Percentiles rank a stretch among this genome's conserved stretches.
Evolutionary conservation across 768 basidiomycete species (phyloP).

Genomic region (Mycena albidolilacea): DNA sequence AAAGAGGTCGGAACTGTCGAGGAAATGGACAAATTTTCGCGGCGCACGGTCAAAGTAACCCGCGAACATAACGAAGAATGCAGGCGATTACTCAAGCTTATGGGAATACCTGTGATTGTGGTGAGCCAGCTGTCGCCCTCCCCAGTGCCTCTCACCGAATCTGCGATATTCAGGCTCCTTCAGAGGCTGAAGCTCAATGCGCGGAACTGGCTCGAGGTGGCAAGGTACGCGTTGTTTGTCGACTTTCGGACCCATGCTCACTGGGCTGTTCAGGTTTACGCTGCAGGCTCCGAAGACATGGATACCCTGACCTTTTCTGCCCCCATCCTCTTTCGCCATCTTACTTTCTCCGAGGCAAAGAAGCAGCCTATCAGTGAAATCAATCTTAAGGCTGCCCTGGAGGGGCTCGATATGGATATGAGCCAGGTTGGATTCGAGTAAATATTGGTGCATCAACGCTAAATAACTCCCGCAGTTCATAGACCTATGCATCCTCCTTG

Average conservation of each 20-base stretch:
- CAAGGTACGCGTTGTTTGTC: conserved; percentile 65
- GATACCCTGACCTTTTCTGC: conserved; percentile 97
- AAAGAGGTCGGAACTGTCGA: conserved; percentile 96
- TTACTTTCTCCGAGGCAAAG: conserved; percentile 98
- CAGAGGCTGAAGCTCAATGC: conserved; percentile 99
- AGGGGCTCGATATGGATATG: conserved; percentile 95
- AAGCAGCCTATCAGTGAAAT: conserved; percentile 97
- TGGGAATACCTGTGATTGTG: conserved; percentile 97
- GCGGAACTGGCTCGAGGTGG: conserved; percentile 98
- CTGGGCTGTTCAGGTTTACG: conserved; percentile 78
- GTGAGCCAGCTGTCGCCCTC: conserved; percentile 60
- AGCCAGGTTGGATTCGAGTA: conserved; percentile 69
- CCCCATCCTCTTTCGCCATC: conserved; percentile 93
- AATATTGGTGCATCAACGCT: not conserved
- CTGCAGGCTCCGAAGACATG: conserved; percentile 99
- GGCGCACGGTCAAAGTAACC: conserved; percentile 95
- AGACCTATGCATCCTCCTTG: conserved; percentile 95
- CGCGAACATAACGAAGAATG: conserved; percentile 98
- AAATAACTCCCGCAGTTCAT: conserved; percentile 79
- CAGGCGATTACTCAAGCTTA: conserved; percentile 85
- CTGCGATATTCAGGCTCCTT: conserved; percentile 80
- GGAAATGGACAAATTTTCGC: conserved; percentile 91
- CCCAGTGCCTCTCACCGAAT: conserved; percentile 8
- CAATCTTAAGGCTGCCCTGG: conserved; percentile 82
- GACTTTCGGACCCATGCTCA: not conserved